Evolutionary conservation across 768 basidiomycete species (phyloP), one percentile per base, ranked within the genome.

Genomic region (Pleurotus tuber-regium): DNA sequence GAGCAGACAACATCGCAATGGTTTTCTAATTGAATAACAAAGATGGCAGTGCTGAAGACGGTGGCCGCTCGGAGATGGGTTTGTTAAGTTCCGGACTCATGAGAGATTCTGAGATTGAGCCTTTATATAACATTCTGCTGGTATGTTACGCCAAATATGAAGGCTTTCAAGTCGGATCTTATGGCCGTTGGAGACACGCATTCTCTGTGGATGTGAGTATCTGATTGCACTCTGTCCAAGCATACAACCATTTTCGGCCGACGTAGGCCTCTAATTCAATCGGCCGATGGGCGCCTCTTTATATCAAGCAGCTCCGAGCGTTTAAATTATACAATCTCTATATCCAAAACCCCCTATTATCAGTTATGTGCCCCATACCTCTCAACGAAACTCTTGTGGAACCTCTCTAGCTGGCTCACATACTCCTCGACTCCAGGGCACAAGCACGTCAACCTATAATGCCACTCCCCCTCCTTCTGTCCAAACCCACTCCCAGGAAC

Each of bases 401-500:
- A 73, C 6, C 56, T 54, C 70, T 92, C 93, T 41, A 98, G 74
- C 62, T 90, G 87, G 28, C 77, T 76, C 7, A 96, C 88, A 64
- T 94, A 98, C 60, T 94, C 92, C 39, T 96, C 95, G 14, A 92
- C 91, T 33, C 92, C 92, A 2, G 93, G 94, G 61, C 94, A 97
- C 57, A 98, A 71, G 61, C 96, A 97, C 6, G 97, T 99, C 65
- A 98, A 70, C 29, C 96, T 74, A 64, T 97, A 87, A 69, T 99
- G 96, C 70, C 84, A 86, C 62, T 94, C 87, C 4, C 89, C 92
- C 43, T 88, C 84, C 69, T 79, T 87, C 73, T 98, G 95, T 4
- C 95, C 95, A 65, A 99, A 99, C 1, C 96, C 96, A 42, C 84
- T 86, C 0, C 96, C 96, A 4, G 94, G 91, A 4, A 98, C 90